These are phyloP conservation scores for Trifolium fragiferum DNA, from an alignment of 306 rosid genomes.

Conservation along the genomic window DNA sequence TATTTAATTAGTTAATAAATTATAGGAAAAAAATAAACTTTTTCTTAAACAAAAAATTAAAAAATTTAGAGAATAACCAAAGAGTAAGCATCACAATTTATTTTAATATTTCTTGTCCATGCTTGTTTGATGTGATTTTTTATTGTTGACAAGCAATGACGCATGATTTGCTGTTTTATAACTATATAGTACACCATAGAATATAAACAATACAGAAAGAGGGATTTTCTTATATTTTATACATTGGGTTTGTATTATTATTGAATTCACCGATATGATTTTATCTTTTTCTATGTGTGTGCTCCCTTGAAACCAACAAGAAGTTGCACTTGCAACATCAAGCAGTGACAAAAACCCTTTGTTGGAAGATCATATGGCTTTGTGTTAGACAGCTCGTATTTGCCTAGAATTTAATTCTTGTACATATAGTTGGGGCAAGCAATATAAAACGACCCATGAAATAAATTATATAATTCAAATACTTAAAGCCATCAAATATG, in stretches of 20 bases:
- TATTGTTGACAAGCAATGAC: neutral
- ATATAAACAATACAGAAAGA: slow-evolving; percentile 29
- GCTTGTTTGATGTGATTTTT: slow-evolving; percentile 2
- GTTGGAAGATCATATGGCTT: slow-evolving; percentile 23
- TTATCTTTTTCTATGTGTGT: slow-evolving; percentile 39
- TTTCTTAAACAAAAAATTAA: no score
- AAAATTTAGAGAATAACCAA: no score
- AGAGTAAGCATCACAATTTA: neutral
- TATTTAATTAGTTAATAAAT: no score
- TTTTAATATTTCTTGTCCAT: neutral
- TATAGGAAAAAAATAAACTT: no score
- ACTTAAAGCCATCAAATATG: no score
- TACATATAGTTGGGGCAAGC: neutral
- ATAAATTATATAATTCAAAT: no score
- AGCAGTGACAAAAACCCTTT: slow-evolving; percentile 45
- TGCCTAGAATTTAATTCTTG: neutral
- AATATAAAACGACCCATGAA: neutral
- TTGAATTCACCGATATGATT: slow-evolving; percentile 46
- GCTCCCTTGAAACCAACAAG: slow-evolving; percentile 53
- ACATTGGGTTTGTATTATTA: slow-evolving; percentile 32
- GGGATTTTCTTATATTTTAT: slow-evolving; percentile 11
- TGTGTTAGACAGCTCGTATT: neutral
- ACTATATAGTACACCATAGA: slow-evolving; percentile 8
- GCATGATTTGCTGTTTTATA: slow-evolving; percentile 30
- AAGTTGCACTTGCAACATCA: slow-evolving; percentile 32